These are phyloP conservation scores for Syncephalastrum racemosum DNA, from an alignment of 371 early-diverging fungal genomes.

Conservation along the genomic window DNA sequence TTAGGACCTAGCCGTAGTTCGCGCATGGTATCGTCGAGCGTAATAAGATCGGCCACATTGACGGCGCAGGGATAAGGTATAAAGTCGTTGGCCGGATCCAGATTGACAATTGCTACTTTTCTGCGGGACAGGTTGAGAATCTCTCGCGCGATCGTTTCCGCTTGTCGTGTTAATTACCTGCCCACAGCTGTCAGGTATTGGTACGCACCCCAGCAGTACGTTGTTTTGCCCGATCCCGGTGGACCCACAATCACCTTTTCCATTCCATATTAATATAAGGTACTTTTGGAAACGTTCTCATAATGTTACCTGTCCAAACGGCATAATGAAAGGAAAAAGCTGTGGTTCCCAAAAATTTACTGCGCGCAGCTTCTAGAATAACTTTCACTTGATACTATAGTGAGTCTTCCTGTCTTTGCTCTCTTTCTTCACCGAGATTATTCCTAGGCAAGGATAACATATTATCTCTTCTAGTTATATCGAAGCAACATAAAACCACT, in stretches of 20 bases:
- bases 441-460: too few relatives aligned
- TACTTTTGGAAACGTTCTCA: background rate
- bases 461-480: too few relatives aligned
- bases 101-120: slow-evolving; percentile 89
- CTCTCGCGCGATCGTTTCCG: background rate
- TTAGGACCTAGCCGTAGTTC: slow-evolving; percentile 97
- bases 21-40: slow-evolving; percentile 95
- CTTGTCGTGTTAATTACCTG: slow-evolving; percentile 45
- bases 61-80: slow-evolving; percentile 87
- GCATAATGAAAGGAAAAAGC: slow-evolving; percentile 9
- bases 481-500: too few relatives aligned
- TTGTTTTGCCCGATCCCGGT: slow-evolving; percentile 98
- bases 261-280: background rate
- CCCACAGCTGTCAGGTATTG: slow-evolving; percentile 85
- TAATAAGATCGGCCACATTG: slow-evolving; percentile 92
- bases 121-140: slow-evolving; percentile 34
- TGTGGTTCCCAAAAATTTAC: too few relatives aligned
- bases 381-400: too few relatives aligned
- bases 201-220: slow-evolving; percentile 92
- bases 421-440: too few relatives aligned
- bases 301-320: slow-evolving; percentile 20
- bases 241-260: slow-evolving; percentile 91
- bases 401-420: too few relatives aligned
- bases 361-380: too few relatives aligned
- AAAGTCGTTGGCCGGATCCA: slow-evolving; percentile 97